Base-by-base conservation (phyloP, 1,284 basidiomycete species). In the Rhizoctonia solani region DNA sequence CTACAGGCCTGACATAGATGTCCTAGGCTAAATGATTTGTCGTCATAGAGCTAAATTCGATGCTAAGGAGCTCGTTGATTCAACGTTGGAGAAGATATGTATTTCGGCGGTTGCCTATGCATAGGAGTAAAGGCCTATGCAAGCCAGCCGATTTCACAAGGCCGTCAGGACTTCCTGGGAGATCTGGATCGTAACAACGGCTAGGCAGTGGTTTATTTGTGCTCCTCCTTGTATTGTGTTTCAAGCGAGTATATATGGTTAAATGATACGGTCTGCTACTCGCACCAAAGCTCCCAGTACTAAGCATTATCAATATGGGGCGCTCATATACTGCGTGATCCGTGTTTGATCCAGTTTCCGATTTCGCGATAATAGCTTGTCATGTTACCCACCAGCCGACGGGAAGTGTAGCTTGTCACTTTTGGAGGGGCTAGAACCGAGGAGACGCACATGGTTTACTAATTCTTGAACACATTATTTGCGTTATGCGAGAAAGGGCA, bases 281-380 rank as follows among this genome's bases (percentile, higher is more conserved):
- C 41, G 16, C 41, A 44, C 41, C 41, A 21, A 4, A 16, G 6
- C 5, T 5, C 41, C 41, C n/a, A 44, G 14, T 16, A 39, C 37
- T 16, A 19, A 4, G 19, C 49, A 37, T 29, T 14, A n/a, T 37
- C 27, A 34, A 53, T 32, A 3, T 23, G 50, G 23, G 32, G 29
- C 44, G 44, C 34, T 39, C 39, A 41, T 29, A 27, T 55, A 34
- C 34, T 44, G 29, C 42, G n/a, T 61, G 56, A 61, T 61, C 46
- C 56, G 32, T 50, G 32, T 34, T 34, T 61, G 56, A 61, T 61
- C 19, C 46, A 50, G 27, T 23, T 25, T 41, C 56, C 56, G 56
- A 61, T 61, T 61, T n/a, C 49, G 46, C 44, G 44, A 34, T 61
- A 42, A 61, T 61, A 29, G 49, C 27, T 61, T 13, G 50, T 34